Percentiles rank a stretch among this genome's conserved stretches.
phyloP scores from a whole-genome alignment of 1,284 basidiomycete species.

The Caloboletus firmus region DNA sequence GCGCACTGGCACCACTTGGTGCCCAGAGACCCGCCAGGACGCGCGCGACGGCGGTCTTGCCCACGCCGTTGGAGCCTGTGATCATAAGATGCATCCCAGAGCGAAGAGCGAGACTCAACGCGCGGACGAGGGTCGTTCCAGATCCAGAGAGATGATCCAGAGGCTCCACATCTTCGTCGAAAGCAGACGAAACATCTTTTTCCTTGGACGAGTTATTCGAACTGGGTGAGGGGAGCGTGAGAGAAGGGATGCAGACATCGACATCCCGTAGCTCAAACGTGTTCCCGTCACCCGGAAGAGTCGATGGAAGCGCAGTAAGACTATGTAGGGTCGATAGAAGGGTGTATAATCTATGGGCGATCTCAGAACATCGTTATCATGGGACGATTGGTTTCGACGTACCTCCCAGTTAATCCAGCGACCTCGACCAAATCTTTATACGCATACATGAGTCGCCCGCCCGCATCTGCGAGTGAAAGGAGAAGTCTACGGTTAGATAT shows the following conservation, averaged over 20 bases:
- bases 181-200: not conserved
- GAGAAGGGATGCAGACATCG: constrained; percentile 69
- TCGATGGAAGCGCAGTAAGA: constrained; percentile 51
- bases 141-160: constrained; percentile 23
- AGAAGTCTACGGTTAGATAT: constrained; percentile 93
- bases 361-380: not conserved
- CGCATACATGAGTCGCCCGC: constrained; percentile 88
- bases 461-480: constrained; percentile 92
- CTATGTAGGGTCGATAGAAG: constrained; percentile 85
- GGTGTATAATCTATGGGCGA: constrained; percentile 60
- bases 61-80: constrained; percentile 90
- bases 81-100: constrained; percentile 91
- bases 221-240: not conserved
- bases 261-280: constrained; percentile 67
- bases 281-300: constrained; percentile 32
- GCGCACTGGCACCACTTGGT: constrained; percentile 44
- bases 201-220: constrained; percentile 1
- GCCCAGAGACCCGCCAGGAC: constrained; percentile 91
- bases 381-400: not conserved
- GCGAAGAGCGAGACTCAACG: constrained; percentile 70
- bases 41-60: constrained; percentile 91
- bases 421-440: constrained; percentile 93
- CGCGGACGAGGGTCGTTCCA: constrained; percentile 60
- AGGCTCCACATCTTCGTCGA: constrained; percentile 20
- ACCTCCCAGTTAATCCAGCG: constrained; percentile 85